Conservation (phyloP, 164 flowering plant genomes). For the Annona squamosa region DNA sequence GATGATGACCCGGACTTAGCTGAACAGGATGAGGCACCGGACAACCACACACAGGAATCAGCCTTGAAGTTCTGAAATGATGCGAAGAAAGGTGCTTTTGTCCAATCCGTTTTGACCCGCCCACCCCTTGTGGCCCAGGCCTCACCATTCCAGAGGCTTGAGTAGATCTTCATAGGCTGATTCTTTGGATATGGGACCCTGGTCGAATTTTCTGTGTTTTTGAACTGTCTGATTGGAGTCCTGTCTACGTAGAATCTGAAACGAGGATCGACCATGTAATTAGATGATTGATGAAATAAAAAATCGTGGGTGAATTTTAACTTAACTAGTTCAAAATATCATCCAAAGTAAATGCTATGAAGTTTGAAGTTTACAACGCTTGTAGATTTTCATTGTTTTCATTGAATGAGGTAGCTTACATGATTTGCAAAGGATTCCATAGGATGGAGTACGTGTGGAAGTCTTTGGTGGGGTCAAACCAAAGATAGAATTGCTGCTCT, state of each 20-base stretch:
- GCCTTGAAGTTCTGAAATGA: constrained; percentile 6
- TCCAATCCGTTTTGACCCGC: constrained; percentile 8
- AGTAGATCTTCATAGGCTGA: constrained; percentile 12
- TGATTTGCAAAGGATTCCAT: constrained; percentile 9
- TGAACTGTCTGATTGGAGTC: constrained; percentile 11
- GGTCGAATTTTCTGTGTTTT: neutral
- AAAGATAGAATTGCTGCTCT: constrained; percentile 11
- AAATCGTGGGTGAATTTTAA: neutral
- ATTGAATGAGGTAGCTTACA: neutral
- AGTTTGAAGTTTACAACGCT: neutral
- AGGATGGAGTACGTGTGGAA: constrained; percentile 14
- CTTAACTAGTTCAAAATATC: neutral
- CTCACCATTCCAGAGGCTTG: constrained; percentile 12
- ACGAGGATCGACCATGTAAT: neutral
- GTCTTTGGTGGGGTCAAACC: constrained; percentile 13
- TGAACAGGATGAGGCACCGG: constrained; percentile 2
- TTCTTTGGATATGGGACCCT: constrained; percentile 11
- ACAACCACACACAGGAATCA: neutral
- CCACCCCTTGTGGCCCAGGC: constrained; percentile 15
- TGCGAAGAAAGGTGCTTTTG: constrained; percentile 8
- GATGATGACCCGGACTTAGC: neutral
- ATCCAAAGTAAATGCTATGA: too few relatives aligned
- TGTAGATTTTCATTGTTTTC: neutral
- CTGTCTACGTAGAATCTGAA: constrained; percentile 10
- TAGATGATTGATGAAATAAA: too few relatives aligned